Evolutionary conservation across 768 basidiomycete genomes (phyloP), one percentile per base, ranked within the genome.

Genomic region (Tricholoma terreum): DNA sequence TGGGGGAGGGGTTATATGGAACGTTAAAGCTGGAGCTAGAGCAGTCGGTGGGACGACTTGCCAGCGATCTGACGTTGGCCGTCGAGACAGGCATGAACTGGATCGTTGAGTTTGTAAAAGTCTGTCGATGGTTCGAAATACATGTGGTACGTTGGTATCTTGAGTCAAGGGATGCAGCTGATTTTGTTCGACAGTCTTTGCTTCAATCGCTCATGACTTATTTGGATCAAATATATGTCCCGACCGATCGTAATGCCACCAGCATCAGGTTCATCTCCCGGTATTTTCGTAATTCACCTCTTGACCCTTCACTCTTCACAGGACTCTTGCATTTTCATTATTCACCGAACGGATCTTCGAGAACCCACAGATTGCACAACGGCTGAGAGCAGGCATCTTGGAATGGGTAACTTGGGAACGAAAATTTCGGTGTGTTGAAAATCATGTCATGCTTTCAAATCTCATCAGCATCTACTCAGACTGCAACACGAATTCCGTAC

Each of bases 181-280:
- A 27, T 34, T 36, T 10, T 33, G 17, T 42, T 38, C 52, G 27
- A 49, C 60, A 90, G 88, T 69, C 72, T 4, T 70, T 90, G 17
- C 65, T 92, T 2, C 71, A 80, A 59, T 86, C 86, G 0, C 70
- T 92, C 22, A 70, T 92, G 52, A 81, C 89, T 2, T 88, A 86
- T 67, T 70, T 93, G 51, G 90, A 94, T 65, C 83, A 87, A 64
- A 77, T 78, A 0, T 91, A 85, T 61, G 77, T 90, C 9, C 63
- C 68, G 0, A 71, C 73, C 38, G 69, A 77, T 31, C 70, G 73
- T 24, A 69, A 73, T 11, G 55, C 75, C 12, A 62, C 64, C 7
- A 71, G 68, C 12, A 79, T 86, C 46, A 77, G 71, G 89, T 87
- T 60, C 19, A 77, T 67, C 52, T 22, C 33, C 3, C 22, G 4